A percentile compares a stretch with the other conserved stretches of the same genome.
These are phyloP conservation scores for Aciculosporium take DNA, from an alignment of 2,329 filamentous ascomycete species.

Conservation along the genomic window DNA sequence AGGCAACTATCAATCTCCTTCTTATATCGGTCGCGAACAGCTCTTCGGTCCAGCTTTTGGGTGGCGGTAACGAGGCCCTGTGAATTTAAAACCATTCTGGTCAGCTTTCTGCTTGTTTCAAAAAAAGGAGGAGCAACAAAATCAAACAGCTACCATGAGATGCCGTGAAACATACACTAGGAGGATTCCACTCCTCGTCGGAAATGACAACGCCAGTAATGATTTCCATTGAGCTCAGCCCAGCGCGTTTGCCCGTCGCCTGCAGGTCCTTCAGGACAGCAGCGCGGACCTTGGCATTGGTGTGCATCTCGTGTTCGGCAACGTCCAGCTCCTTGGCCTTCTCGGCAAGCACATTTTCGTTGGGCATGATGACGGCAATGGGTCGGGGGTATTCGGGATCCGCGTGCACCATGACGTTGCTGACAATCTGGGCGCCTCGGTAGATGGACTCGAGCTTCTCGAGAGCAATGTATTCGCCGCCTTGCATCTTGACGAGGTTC, in stretches of 20 bases:
- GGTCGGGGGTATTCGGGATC: slow-evolving; percentile 61
- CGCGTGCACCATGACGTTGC: slow-evolving; percentile 79
- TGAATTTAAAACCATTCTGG: slow-evolving; percentile 9
- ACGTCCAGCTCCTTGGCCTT: slow-evolving; percentile 49
- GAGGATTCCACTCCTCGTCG: slow-evolving; percentile 79
- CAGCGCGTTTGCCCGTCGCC: slow-evolving; percentile 47
- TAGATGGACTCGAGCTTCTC: slow-evolving; percentile 93
- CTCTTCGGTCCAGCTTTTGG: slow-evolving; percentile 43
- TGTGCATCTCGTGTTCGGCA: slow-evolving; percentile 51
- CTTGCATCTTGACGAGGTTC: slow-evolving; percentile 91
- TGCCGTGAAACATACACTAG: slow-evolving; percentile 48
- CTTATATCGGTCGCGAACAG: slow-evolving; percentile 34
- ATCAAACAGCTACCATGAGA: neutral
- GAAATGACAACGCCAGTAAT: slow-evolving; percentile 63
- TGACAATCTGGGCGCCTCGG: slow-evolving; percentile 61
- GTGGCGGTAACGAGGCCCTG: slow-evolving; percentile 48
- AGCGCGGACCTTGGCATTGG: slow-evolving; percentile 48
- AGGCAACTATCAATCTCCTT: slow-evolving; percentile 33
- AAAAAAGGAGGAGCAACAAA: too few relatives aligned
- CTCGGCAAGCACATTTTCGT: slow-evolving; percentile 47
- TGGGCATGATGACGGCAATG: slow-evolving; percentile 63
- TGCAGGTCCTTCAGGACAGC: slow-evolving; percentile 55
- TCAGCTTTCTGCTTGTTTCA: neutral
- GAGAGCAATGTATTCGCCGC: slow-evolving; percentile 91
- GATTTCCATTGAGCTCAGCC: slow-evolving; percentile 57